A percentile compares a stretch with the other conserved stretches of the same genome.
phyloP scores from a whole-genome alignment of 441 rosid genomes.

The Mallotus repandus region DNA sequence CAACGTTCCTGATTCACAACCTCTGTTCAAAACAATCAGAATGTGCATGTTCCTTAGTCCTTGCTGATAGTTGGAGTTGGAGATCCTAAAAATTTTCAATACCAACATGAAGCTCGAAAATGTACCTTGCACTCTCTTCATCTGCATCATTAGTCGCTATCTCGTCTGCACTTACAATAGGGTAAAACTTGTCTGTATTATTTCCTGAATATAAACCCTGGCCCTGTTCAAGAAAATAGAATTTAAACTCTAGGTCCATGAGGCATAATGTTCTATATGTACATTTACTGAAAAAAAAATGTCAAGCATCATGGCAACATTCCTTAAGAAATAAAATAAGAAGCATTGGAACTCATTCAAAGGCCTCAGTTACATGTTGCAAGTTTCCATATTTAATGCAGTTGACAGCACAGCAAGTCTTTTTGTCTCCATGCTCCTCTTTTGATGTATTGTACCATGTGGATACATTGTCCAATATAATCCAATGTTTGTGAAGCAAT shows the following conservation, averaged over 20 bases:
- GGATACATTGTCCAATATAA: neutral
- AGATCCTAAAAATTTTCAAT: neutral
- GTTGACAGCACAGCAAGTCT: neutral
- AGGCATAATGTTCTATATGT: neutral
- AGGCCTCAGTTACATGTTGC: too few species aligned
- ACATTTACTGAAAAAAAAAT: neutral
- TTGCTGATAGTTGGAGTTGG: neutral
- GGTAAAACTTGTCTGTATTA: constrained; percentile 34
- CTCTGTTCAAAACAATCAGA: constrained; percentile 30
- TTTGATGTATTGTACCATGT: constrained; percentile 18
- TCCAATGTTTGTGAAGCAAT: neutral
- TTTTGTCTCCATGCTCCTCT: too few species aligned
- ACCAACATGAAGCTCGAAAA: neutral
- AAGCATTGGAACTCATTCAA: too few species aligned
- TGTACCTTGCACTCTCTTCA: constrained; percentile 44
- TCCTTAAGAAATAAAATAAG: neutral
- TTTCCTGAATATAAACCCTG: constrained; percentile 45
- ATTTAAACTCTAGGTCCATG: constrained; percentile 2
- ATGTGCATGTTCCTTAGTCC: neutral
- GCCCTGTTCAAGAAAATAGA: constrained; percentile 41
- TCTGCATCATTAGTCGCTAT: constrained; percentile 37
- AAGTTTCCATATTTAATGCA: too few species aligned
- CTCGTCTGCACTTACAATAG: constrained; percentile 45
- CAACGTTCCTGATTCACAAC: constrained; percentile 43
- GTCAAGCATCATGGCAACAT: constrained; percentile 12